Percentiles rank a stretch among this genome's conserved stretches.
These are phyloP conservation scores for Suzukiozyma palmioleophila DNA, from an alignment of 1,139 yeast species.

Conservation along the genomic window DNA sequence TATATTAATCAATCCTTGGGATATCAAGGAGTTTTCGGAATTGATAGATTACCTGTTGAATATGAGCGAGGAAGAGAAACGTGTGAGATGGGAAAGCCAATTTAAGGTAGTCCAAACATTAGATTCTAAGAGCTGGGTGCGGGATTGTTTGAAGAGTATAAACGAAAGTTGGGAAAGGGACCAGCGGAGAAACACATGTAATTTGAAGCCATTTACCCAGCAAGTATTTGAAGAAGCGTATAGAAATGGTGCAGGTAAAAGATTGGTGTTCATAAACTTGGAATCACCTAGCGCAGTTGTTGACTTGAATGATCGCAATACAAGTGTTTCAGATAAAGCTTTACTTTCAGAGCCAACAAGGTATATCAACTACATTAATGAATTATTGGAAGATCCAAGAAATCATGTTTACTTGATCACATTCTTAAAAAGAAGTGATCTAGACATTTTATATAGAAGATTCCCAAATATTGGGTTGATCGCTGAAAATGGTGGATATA, in stretches of 20 bases:
- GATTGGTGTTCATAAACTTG: constrained; percentile 53
- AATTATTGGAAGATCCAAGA: constrained; percentile 42
- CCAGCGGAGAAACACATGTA: constrained; percentile 22
- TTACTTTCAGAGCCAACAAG: constrained; percentile 43
- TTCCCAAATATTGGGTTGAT: constrained; percentile 72
- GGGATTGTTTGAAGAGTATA: constrained; percentile 51
- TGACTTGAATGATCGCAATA: constrained; percentile 12
- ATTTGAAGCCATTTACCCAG: constrained; percentile 23
- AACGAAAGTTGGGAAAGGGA: constrained; percentile 62
- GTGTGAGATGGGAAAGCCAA: constrained; percentile 58
- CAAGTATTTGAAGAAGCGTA: constrained; percentile 36
- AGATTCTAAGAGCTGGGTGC: constrained; percentile 77
- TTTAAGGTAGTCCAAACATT: constrained; percentile 55
- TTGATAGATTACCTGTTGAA: constrained; percentile 59
- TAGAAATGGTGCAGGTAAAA: constrained; percentile 29
- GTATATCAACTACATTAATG: constrained; percentile 44
- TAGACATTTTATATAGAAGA: constrained; percentile 66
- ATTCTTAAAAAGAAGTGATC: constrained; percentile 55
- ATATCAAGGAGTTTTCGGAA: constrained; percentile 59
- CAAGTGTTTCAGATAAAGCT: constrained; percentile 23
- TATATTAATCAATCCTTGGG: constrained; percentile 88
- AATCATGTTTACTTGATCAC: constrained; percentile 73
- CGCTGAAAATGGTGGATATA: constrained; percentile 85
- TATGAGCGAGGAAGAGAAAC: constrained; percentile 57
- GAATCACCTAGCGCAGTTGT: constrained; percentile 37